Percentiles rank a stretch among this genome's conserved stretches.
These are phyloP conservation scores for Phytophthora ohioensis DNA, from an alignment of 352 stramenopile genomes.

Conservation along the genomic window DNA sequence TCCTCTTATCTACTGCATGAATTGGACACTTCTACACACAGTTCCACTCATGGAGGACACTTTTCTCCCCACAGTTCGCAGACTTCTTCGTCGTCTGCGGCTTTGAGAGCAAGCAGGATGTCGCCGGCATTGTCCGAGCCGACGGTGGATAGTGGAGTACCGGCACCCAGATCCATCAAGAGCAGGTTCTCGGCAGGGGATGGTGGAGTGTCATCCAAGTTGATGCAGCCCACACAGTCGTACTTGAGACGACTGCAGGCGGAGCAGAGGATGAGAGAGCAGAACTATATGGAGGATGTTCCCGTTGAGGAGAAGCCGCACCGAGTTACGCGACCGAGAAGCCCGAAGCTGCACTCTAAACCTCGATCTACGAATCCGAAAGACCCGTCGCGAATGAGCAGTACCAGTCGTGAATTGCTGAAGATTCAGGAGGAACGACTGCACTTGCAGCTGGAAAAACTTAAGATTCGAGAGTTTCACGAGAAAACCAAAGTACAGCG, in stretches of 20 bases:
- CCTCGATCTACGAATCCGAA: slow-evolving; percentile 44
- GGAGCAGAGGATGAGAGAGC: slow-evolving; percentile 64
- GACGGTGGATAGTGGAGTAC: slow-evolving; percentile 1
- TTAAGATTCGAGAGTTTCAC: slow-evolving; percentile 84
- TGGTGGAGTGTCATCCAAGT: slow-evolving; percentile 45
- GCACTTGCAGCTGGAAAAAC: slow-evolving; percentile 68
- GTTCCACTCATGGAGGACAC: slow-evolving; percentile 29
- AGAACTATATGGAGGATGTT: slow-evolving; percentile 52
- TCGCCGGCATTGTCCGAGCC: not conserved
- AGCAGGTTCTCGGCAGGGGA: slow-evolving; percentile 25
- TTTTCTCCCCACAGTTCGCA: slow-evolving; percentile 43
- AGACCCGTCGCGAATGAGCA: slow-evolving; percentile 70
- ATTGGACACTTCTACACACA: slow-evolving; percentile 48
- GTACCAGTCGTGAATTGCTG: slow-evolving; percentile 77
- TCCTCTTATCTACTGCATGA: slow-evolving; percentile 59
- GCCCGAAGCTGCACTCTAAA: slow-evolving; percentile 60
- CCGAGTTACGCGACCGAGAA: slow-evolving; percentile 61
- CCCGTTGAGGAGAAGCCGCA: slow-evolving; percentile 54
- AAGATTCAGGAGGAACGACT: slow-evolving; percentile 81
- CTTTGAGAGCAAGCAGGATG: slow-evolving; percentile 10
- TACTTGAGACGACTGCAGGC: slow-evolving; percentile 67
- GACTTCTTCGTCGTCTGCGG: slow-evolving; percentile 32
- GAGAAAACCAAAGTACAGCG: slow-evolving; percentile 76
- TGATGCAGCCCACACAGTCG: slow-evolving; percentile 77
- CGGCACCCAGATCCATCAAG: slow-evolving; percentile 10